Conservation (phyloP, 2,329 filamentous ascomycete genomes). For the Calonectria multiphialidica region DNA sequence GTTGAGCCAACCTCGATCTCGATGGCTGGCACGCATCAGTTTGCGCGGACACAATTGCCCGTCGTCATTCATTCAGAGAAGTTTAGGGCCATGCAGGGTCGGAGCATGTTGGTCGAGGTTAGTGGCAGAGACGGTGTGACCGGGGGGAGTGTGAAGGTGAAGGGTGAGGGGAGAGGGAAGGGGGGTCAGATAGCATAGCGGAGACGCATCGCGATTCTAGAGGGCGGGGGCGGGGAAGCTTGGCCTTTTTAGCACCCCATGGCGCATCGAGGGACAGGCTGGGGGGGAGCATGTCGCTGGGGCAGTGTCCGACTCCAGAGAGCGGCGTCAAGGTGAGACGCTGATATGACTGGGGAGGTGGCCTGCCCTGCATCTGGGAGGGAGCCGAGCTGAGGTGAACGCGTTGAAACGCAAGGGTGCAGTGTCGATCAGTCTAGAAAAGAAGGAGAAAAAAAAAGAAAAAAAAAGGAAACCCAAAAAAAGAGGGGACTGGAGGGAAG, state of each 20-base stretch:
- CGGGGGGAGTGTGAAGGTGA: no score
- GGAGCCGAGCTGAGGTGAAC: not conserved
- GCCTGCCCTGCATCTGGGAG: not conserved
- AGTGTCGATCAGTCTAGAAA: not conserved
- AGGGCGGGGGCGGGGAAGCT: slow-evolving; percentile 8
- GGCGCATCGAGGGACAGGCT: not conserved
- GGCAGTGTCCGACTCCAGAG: not conserved
- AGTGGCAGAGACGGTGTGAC: slow-evolving; percentile 22
- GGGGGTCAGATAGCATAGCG: slow-evolving; percentile 9
- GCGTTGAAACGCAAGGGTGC: not conserved
- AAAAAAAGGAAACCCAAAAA: not conserved
- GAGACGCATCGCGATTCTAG: slow-evolving; percentile 21
- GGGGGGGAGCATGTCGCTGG: not conserved
- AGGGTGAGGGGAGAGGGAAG: not conserved
- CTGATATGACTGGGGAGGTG: not conserved
- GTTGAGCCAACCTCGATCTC: slow-evolving; percentile 25
- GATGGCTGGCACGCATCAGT: slow-evolving; percentile 31
- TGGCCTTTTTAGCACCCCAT: not conserved
- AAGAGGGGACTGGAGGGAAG: not conserved
- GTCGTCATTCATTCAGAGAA: slow-evolving; percentile 19
- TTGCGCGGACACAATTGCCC: slow-evolving; percentile 28
- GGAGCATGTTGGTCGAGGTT: slow-evolving; percentile 25
- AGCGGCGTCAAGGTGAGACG: not conserved
- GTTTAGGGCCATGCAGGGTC: slow-evolving; percentile 30
- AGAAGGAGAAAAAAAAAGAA: not conserved